Evolutionary conservation across 2,329 filamentous ascomycete species (phyloP).

Genomic region (Colletotrichum tamarilloi): DNA sequence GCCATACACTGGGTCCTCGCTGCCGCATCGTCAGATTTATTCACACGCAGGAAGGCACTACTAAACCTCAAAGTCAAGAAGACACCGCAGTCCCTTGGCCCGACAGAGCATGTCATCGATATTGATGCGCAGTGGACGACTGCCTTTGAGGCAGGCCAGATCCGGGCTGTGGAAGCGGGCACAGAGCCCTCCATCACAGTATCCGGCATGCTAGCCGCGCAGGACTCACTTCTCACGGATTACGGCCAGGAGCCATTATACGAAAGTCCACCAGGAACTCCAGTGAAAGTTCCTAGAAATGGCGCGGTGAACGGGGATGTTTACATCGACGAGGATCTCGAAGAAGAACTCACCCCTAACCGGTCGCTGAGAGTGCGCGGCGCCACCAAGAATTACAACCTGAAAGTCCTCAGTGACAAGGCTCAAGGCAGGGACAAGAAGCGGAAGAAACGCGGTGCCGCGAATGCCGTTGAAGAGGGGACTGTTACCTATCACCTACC

Average conservation of each 20-base stretch:
- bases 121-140: slow-evolving; percentile 60
- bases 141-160: slow-evolving; percentile 48
- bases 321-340: slow-evolving; percentile 56
- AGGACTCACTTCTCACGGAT: neutral
- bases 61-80: slow-evolving; percentile 49
- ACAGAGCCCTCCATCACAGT: slow-evolving; percentile 58
- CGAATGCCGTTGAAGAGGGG: slow-evolving; percentile 48
- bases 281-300: slow-evolving; percentile 26
- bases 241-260: slow-evolving; percentile 39
- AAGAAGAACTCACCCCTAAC: slow-evolving; percentile 62
- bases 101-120: slow-evolving; percentile 60
- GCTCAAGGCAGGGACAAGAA: slow-evolving; percentile 65
- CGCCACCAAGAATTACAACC: slow-evolving; percentile 66
- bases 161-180: slow-evolving; percentile 49
- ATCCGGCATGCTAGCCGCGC: slow-evolving; percentile 43
- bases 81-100: slow-evolving; percentile 40
- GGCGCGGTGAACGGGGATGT: slow-evolving; percentile 35
- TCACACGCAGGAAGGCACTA: slow-evolving; percentile 48
- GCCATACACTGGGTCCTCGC: slow-evolving; percentile 51
- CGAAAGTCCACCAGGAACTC: slow-evolving; percentile 17
- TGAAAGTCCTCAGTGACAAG: slow-evolving; percentile 69
- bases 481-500: slow-evolving; percentile 59
- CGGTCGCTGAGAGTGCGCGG: slow-evolving; percentile 60
- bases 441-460: slow-evolving; percentile 47
- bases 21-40: slow-evolving; percentile 54